Conservation (phyloP, 495 filamentous ascomycete species). For the Aspergillus kassunensis region DNA sequence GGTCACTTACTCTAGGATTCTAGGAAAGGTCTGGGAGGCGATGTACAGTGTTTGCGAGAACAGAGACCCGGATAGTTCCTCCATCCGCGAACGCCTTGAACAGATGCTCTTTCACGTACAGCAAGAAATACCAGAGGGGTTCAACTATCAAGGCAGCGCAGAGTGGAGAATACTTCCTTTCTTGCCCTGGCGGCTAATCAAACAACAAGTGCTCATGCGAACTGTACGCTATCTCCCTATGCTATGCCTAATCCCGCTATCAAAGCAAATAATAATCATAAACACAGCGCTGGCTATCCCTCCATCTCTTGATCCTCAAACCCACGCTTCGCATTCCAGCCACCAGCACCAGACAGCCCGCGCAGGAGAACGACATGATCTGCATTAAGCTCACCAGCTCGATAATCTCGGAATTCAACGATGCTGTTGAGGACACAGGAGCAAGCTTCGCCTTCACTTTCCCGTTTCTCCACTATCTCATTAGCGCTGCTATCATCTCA, state of each 20-base stretch:
- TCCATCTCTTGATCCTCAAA: slow-evolving; percentile 25
- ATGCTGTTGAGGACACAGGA: slow-evolving; percentile 23
- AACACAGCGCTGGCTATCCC: slow-evolving; percentile 26
- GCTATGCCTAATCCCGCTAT: neutral
- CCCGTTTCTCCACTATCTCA: slow-evolving; percentile 25
- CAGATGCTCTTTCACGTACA: neutral
- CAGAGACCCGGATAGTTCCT: slow-evolving; percentile 8
- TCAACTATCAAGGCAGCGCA: neutral
- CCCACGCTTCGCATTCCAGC: slow-evolving; percentile 18
- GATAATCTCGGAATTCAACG: no score
- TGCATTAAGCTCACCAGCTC: no score
- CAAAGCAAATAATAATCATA: no score
- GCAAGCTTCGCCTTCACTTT: slow-evolving; percentile 24
- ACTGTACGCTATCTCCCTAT: slow-evolving; percentile 16
- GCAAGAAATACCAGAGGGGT: neutral
- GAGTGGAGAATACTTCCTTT: slow-evolving; percentile 1
- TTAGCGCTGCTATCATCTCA: slow-evolving; percentile 20
- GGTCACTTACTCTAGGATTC: slow-evolving; percentile 20
- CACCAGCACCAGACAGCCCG: no score
- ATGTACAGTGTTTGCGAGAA: slow-evolving; percentile 18
- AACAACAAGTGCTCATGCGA: slow-evolving; percentile 25
- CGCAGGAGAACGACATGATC: no score
- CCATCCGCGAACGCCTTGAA: neutral
- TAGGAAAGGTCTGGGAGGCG: slow-evolving; percentile 28
- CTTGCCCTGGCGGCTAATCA: slow-evolving; percentile 20